These are phyloP conservation scores for Psilocybe tampanensis DNA, from an alignment of 768 basidiomycete genomes.

Conservation along the genomic window DNA sequence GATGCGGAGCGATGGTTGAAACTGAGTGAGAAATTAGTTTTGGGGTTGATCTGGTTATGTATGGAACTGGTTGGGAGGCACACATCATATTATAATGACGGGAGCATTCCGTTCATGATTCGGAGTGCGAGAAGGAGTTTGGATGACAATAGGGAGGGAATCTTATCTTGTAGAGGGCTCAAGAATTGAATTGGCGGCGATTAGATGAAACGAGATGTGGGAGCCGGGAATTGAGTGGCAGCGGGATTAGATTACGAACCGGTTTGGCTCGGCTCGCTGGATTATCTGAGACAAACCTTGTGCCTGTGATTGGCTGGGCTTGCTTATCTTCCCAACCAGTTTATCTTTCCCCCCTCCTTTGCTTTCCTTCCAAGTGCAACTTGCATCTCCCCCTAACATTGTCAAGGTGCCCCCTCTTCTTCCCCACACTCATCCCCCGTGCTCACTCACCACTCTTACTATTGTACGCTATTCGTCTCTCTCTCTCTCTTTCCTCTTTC, in stretches of 20 bases:
- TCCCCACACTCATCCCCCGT: slow-evolving; percentile 5
- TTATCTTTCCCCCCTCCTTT: slow-evolving; percentile 19
- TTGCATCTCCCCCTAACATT: slow-evolving; percentile 6
- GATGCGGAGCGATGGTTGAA: too few relatives aligned
- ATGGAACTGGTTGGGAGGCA: too few relatives aligned
- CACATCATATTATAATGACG: too few relatives aligned
- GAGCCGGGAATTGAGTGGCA: neutral
- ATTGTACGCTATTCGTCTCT: too few relatives aligned
- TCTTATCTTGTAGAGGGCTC: neutral
- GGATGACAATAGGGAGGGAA: too few relatives aligned
- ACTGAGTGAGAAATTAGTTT: too few relatives aligned
- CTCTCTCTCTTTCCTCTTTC: too few relatives aligned
- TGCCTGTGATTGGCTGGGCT: slow-evolving; percentile 35
- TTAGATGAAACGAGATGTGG: neutral
- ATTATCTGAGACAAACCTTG: slow-evolving; percentile 32
- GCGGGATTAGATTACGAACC: slow-evolving; percentile 7
- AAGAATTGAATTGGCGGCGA: neutral
- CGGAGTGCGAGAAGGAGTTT: too few relatives aligned
- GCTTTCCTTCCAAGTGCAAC: slow-evolving; percentile 15
- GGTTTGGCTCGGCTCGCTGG: slow-evolving; percentile 16
- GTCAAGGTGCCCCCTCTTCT: slow-evolving; percentile 18
- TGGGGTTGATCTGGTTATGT: too few relatives aligned
- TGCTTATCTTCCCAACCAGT: slow-evolving; percentile 24
- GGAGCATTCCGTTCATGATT: too few relatives aligned
- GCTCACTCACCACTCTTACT: neutral